Base-by-base conservation (phyloP, 2,329 filamentous ascomycete species). In the Acrocalymma vagum region DNA sequence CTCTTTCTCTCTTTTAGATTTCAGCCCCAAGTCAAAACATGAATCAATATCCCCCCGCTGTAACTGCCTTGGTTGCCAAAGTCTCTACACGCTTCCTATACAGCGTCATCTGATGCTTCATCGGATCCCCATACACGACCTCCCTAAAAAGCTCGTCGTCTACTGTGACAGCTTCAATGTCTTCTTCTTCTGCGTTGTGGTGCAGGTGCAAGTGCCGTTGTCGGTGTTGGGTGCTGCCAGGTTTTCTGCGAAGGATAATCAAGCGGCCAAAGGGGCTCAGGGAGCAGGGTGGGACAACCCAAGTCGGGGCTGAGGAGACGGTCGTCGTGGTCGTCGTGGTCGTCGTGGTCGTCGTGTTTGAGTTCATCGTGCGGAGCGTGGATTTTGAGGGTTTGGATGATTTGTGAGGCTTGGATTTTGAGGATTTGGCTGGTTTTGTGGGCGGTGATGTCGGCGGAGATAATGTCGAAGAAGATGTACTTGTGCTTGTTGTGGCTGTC, bases 41-140 rank as follows among this genome's bases (percentile, higher is more conserved):
- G n/a, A n/a, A n/a, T 43, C 32, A 58, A 29, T 38, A 52, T 3
- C 53, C 63, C 33, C 67, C 69, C 36, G 72, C 77, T 17, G 81
- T 86, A 9, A 87, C 83, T 9, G 86, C 88, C 42, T 79, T 82
- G 1, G 85, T 83, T 9, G 88, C 88, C 39, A 95, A 69, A 4
- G 76, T 73, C 64, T 94, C 86, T 29, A 95, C 81, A 37, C 90
- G 73, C 14, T 78, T 80, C 10, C 82, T 82, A 69, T 95, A 95
- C 14, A 94, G 62, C 44, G 76, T 82, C 90, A 95, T 95, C 54
- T 84, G 77, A 71, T 95, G 90, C 63, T 84, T 87, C 28, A 90
- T 75, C 0, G 88, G 87, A 63, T 95, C 90, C 0, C 90, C 90
- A 80, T 90, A 95, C 4, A 95, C 76, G 0, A 91, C 79, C 2